Base-by-base conservation (phyloP, 2,329 filamentous ascomycete genomes). In the Pyrenophora seminiperda region DNA sequence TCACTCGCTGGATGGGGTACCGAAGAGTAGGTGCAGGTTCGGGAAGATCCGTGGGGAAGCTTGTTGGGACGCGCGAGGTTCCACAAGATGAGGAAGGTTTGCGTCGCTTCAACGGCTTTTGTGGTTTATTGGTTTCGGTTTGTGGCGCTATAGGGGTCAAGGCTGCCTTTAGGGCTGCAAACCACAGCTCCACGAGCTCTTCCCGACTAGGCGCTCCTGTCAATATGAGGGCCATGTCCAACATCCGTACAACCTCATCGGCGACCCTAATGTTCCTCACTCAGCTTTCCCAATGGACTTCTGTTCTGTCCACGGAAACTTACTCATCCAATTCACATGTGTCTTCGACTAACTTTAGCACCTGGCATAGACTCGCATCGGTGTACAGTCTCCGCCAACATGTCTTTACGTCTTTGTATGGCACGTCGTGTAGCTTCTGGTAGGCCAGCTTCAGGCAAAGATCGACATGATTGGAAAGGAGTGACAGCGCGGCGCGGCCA, bases 201-300 rank as follows among this genome's bases (percentile, higher is more conserved):
- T 66, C 67, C 31, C 70, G 58, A 11, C 33, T 19, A 1, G 66
- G 66, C 6, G 63, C 68, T 6, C 47, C 89, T 0, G 89, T 83
- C 45, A 91, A 81, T 37, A 96, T 90, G 36, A 95, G 73, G 0
- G 88, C 86, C 70, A 86, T 84, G 63, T 97, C 92, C 2, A 97
- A 79, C 1, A 80, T 74, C 44, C 80, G 79, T 27, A 96, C 81
- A 2, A 88, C 77, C 1, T 78, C 70, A 27, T 83, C 78, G 3
- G 91, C 66, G 3, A 91, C 66, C 72, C 78, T 83, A 24, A 18
- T 33, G 14, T 74, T 61, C 6, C 60, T 40, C 14, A 52, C 40
- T 30, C 48, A 47, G 3, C 73, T 56, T 33, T 59, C 53, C 7
- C 58, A 40, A 22, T 47, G 6, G 18, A 29, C 37, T 30, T 41